Evolutionary conservation across 345 rosid species (phyloP), one percentile per base, ranked within the genome.

Genomic region (Camelina neglecta): DNA sequence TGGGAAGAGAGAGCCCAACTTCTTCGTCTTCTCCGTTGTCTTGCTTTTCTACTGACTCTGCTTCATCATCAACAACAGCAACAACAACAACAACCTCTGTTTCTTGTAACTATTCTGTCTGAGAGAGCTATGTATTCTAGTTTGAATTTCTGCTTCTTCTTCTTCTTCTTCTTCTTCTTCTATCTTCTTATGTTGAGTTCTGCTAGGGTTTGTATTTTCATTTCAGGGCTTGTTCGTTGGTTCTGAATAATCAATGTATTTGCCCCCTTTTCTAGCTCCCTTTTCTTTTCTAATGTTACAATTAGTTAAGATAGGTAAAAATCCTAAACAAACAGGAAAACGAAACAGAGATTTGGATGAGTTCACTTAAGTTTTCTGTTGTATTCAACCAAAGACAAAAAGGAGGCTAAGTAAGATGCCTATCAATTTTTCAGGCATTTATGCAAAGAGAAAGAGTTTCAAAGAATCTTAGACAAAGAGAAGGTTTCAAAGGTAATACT

Each of bases 81-180:
- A 69, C 29, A 26, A 4, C 29, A 26, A 4, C 84, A 35, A 66
- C 72, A 42, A 84, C 83, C 71, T 80, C 79, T 20, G 77, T 84
- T 83, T 84, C 87, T 78, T 89, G 86, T 79, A 78, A 79, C 86
- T 90, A 78, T 41, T 79, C 66, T 59, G 82, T 73, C 70, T 88
- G 81, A 83, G 74, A 62, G 65, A 53, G 66, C 48, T 54, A 71
- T 64, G 58, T 15, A 2, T 60, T 72, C 50, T 63, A 49, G 68
- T 63, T 45, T 21, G 57, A 60, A 24, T 72, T 72, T 72, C 50
- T 72, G 56, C 29, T 44, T 59, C 36, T 72, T 67, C 69, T 59
- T 67, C 69, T 59, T 39, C 16, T 49, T 55, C 50, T 55, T 8
- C 7, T 8, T 36, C 41, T 35, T 35, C 8, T 33, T 35, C 38